These are phyloP conservation scores for Capsella bursapastoris DNA, from an alignment of 345 rosid genomes.

Conservation along the genomic window DNA sequence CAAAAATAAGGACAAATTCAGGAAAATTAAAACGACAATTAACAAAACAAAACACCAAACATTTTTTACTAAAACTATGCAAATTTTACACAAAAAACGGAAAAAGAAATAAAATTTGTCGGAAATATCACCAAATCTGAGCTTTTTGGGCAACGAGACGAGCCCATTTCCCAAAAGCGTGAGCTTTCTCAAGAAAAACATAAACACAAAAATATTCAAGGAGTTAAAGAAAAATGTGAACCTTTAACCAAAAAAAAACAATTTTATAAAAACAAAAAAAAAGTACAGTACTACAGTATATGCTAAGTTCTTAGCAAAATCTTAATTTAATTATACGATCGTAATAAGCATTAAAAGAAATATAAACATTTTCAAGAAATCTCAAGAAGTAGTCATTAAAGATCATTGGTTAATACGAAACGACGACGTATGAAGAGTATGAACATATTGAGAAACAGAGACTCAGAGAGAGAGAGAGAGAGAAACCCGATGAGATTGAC, in stretches of 20 bases:
- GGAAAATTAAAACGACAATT: slow-evolving; percentile 21
- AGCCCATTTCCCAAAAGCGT: slow-evolving; percentile 45
- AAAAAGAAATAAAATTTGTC: slow-evolving; percentile 29
- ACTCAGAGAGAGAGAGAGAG: slow-evolving; percentile 15
- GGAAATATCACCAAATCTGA: slow-evolving; percentile 46
- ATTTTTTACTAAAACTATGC: slow-evolving; percentile 21
- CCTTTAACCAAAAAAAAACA: slow-evolving; percentile 1
- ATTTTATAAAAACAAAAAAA: neutral
- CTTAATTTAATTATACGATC: neutral
- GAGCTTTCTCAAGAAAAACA: slow-evolving; percentile 39
- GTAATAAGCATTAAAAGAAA: neutral
- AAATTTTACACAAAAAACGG: neutral
- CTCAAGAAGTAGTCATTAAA: neutral
- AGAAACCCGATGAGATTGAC: slow-evolving; percentile 96
- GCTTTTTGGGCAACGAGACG: slow-evolving; percentile 45
- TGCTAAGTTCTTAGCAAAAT: neutral
- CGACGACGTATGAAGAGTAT: neutral
- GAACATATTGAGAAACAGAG: slow-evolving; percentile 4
- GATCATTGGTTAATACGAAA: neutral
- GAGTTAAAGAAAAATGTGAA: slow-evolving; percentile 13
- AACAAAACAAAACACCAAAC: slow-evolving; percentile 17
- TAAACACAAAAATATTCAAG: slow-evolving; percentile 8
- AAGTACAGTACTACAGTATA: too few relatives aligned
- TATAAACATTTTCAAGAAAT: slow-evolving; percentile 21
- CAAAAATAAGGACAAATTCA: slow-evolving; percentile 17